phyloP scores from a whole-genome alignment of 768 basidiomycete genomes.

The Leccinellum rugosiceps region DNA sequence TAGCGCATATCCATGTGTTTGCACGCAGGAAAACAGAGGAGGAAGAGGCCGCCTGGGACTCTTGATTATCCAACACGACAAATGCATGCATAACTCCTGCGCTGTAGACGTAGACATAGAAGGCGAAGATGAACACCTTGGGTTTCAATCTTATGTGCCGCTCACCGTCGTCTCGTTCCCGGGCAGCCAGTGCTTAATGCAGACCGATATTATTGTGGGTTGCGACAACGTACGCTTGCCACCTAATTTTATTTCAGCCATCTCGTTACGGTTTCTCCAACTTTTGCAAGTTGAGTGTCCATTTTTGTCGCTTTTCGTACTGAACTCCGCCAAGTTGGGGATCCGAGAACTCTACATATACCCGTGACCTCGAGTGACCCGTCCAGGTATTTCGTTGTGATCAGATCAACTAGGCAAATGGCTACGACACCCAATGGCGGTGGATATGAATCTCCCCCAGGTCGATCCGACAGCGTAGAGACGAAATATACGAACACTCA shows the following conservation, averaged over 20 bases:
- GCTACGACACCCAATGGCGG: no score
- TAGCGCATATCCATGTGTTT: slow-evolving; percentile 88
- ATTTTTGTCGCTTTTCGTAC: neutral
- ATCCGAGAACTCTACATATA: no score
- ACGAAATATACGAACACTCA: no score
- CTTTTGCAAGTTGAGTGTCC: neutral
- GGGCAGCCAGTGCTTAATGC: neutral
- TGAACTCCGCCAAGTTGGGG: neutral
- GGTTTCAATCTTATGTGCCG: neutral
- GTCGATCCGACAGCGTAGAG: no score
- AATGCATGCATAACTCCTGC: neutral
- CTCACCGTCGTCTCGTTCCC: neutral
- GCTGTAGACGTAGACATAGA: slow-evolving; percentile 7
- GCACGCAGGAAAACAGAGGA: slow-evolving; percentile 50
- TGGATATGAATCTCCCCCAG: no score
- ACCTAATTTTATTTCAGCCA: neutral
- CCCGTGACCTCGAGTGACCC: no score
- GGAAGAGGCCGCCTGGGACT: slow-evolving; percentile 19
- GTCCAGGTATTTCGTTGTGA: no score
- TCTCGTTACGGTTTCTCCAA: neutral
- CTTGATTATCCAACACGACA: slow-evolving; percentile 1
- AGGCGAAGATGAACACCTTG: slow-evolving; percentile 1
- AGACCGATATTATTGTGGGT: neutral
- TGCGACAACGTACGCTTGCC: neutral
- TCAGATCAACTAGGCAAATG: no score